Evolutionary conservation across 2,329 filamentous ascomycete genomes (phyloP), one percentile per base, ranked within the genome.

Genomic region (Domatiomyces globalis): DNA sequence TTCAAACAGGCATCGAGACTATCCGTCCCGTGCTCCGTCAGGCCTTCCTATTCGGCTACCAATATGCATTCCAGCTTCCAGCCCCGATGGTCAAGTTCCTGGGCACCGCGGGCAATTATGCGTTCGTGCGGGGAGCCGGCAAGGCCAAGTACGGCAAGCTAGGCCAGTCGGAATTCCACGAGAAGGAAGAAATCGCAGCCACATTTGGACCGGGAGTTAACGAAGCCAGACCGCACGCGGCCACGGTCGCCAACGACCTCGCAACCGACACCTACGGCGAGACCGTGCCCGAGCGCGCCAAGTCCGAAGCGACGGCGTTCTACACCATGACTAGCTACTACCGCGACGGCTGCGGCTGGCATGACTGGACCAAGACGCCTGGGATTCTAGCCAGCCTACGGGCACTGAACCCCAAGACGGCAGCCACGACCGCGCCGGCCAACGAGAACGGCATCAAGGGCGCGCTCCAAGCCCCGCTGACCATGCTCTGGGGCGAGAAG

Each of bases 1-100:
- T 77, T 17, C 64, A 66, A 36, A 73, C 71, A 43, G 72, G 71
- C 1, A 53, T 69, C 10, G 61, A 60, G 8, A 69, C 69, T 0
- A 51, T 76, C n/a, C 61, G 59, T 15, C 75, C 76, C 1, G 61
- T 80, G 1, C 33, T 71, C n/a, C 63, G 63, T 18, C 77, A 80
- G 56, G 54, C 74, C 19, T 49, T 61, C 7, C 65, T 70, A 49
- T 78, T 75, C 1, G 72, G 73, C 52, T 80, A 80, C 57, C 69
- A 79, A 48, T 78, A 78, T 56, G 68, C 68, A 12, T 73, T 80
- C 63, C 69, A 73, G 43, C 63, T 79, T 2, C 76, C 75, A 2
- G 61, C 63, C 33, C 63, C 67, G 3, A 58, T 77, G 12, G 68
- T 73, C 47, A 65, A 60, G 46, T 69, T 66, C 56, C 62, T 72